These are phyloP conservation scores for Colletotrichum endophyticum DNA, from an alignment of 2,329 filamentous ascomycete species.

Conservation along the genomic window DNA sequence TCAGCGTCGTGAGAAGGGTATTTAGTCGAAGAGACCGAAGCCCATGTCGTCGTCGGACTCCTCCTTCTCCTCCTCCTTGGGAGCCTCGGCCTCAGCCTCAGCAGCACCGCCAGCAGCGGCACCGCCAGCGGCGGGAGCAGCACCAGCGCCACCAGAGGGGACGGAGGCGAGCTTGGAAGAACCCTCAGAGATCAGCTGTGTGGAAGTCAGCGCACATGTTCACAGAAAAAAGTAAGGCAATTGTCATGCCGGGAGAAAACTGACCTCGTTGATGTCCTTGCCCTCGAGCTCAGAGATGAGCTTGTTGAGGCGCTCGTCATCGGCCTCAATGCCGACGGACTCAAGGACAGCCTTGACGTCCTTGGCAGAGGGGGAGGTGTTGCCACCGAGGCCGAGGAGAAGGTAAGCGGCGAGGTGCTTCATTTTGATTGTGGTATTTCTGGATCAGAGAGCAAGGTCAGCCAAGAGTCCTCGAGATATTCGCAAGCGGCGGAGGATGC, in stretches of 20 bases:
- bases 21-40: constrained; percentile 79
- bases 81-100: constrained; percentile 64
- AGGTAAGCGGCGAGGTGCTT: constrained; percentile 99
- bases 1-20: constrained; percentile 30
- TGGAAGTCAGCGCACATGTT: background rate
- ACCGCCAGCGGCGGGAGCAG: constrained; percentile 69
- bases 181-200: constrained; percentile 88
- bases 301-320: constrained; percentile 82
- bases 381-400: constrained; percentile 93
- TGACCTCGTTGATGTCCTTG: constrained; percentile 93
- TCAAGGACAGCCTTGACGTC: constrained; percentile 91
- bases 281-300: constrained; percentile 90
- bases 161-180: constrained; percentile 96
- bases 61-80: constrained; percentile 78
- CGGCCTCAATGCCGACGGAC: constrained; percentile 94
- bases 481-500: background rate
- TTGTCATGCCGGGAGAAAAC: constrained; percentile 27
- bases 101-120: constrained; percentile 70
- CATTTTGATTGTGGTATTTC: constrained; percentile 73
- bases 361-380: constrained; percentile 81
- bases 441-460: background rate
- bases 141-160: constrained; percentile 86
- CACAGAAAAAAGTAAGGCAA: background rate
- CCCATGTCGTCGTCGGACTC: constrained; percentile 39
- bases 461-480: constrained; percentile 23